These are phyloP conservation scores for Colletotrichum sidae DNA, from an alignment of 2,329 filamentous ascomycete species.

Conservation along the genomic window DNA sequence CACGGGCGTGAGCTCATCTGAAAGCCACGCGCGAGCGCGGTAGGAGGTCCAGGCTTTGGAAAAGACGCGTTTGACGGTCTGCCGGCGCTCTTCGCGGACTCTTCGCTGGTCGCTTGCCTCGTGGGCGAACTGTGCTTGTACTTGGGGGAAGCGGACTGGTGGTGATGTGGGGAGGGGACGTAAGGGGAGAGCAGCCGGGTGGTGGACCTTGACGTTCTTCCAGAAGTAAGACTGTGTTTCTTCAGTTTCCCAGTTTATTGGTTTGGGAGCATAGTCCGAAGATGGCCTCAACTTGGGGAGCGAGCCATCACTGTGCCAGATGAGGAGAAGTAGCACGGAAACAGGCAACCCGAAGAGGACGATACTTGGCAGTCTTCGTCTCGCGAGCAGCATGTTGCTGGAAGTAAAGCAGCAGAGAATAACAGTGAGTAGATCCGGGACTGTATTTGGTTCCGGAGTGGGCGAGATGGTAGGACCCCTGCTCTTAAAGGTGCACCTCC, in stretches of 20 bases:
- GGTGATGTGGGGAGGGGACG: constrained; percentile 45
- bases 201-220: constrained; percentile 38
- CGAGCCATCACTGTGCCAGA: constrained; percentile 24
- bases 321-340: constrained; percentile 17
- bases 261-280: background rate
- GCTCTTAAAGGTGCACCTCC: background rate
- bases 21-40: constrained; percentile 62
- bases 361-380: background rate
- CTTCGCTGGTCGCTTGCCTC: constrained; percentile 40
- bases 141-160: constrained; percentile 45
- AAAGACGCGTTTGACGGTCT: constrained; percentile 56
- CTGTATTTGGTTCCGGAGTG: constrained; percentile 44
- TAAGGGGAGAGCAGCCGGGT: constrained; percentile 40
- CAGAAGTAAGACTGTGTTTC: constrained; percentile 32
- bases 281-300: constrained; percentile 5
- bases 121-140: constrained; percentile 46
- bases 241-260: constrained; percentile 16
- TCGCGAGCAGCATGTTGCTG: background rate
- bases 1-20: constrained; percentile 64
- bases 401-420: fast-evolving
- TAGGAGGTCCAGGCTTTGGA: constrained; percentile 62
- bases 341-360: constrained; percentile 18
- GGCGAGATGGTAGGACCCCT: background rate
- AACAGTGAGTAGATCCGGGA: background rate
- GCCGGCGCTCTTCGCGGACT: constrained; percentile 44